Base-by-base conservation (phyloP, 371 early-diverging fungal species). In the Zychaea mexicana region DNA sequence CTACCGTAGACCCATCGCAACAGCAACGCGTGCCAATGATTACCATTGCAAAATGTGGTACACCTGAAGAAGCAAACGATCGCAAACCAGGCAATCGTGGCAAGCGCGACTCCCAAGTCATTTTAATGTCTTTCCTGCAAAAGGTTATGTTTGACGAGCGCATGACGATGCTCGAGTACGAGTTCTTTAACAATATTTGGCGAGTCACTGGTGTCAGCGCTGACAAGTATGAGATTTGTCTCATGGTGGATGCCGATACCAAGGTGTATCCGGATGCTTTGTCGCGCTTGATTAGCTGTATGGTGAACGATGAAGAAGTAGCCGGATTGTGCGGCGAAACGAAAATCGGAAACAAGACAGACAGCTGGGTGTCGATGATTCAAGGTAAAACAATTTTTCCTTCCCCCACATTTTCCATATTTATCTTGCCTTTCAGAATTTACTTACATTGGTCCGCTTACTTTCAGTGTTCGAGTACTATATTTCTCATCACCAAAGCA, bases 231-330 rank as follows among this genome's bases (percentile, higher is more conserved):
- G 97, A 97, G 76, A 84, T 92, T 36, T 88, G 96, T 47, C 85
- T 99, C 36, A 97, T 98, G 96, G 96, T 95, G 31, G 99, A 99
- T 77, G 99, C 99, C 8, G 99, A 99, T 79, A 99, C 99, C 21
- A 90, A 90, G 63, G 87, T 95, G 5, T 84, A 85, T 57, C 90
- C 89, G 0, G 93, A 93, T 60, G 90, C 95, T 1, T 69, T 95
- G 10, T 78, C 90, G 10, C 82, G 90, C 1, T 76, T 96, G 90
- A 39, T 83, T 83, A 42, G 71, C 31, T 81, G 91, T 52, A 85
- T 90, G 87, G 87, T 85, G 22, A 85, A 86, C 54, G 94, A 95
- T 77, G 83, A 81, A 21, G 82, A 84, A 52, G 86, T 94, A 38
- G 87, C 90, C 60, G 95, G 95, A 0, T 81, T 94, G 8, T 94